Evolutionary conservation across 164 flowering plant species (phyloP).

Genomic region (Liquidambar formosana): DNA sequence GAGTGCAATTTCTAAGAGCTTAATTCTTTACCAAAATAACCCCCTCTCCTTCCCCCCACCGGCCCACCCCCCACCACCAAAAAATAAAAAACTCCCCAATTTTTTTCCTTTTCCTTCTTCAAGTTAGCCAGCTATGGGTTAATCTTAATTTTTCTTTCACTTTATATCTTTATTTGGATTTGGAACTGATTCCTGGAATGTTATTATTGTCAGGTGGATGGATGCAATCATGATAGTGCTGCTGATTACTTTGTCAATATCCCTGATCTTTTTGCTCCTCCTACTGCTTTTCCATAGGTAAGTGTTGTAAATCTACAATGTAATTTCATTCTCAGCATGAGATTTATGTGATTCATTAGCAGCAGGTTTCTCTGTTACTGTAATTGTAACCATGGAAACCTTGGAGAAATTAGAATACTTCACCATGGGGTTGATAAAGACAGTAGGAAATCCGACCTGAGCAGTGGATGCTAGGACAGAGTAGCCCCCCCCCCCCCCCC

Average conservation of each 20-base stretch:
- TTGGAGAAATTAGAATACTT: too few relatives aligned
- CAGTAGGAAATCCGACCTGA: too few relatives aligned
- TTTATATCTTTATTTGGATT: constrained; percentile 3
- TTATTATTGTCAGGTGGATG: constrained; percentile 70
- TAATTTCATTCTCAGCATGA: neutral
- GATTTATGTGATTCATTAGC: neutral
- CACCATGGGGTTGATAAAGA: too few relatives aligned
- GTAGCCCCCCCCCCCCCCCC: too few relatives aligned
- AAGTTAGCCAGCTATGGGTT: neutral
- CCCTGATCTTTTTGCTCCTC: constrained; percentile 65
- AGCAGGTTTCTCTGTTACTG: neutral
- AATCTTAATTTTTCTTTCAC: neutral
- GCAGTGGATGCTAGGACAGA: too few relatives aligned
- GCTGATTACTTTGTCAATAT: constrained; percentile 51
- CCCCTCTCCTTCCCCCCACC: too few relatives aligned
- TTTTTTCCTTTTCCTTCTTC: neutral
- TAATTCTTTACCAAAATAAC: too few relatives aligned
- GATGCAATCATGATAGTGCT: constrained; percentile 64
- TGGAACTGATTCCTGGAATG: neutral
- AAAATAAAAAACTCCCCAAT: too few relatives aligned
- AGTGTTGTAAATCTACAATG: neutral
- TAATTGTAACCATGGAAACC: too few relatives aligned
- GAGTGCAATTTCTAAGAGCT: neutral
- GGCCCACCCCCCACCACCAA: too few relatives aligned
- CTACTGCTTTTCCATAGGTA: constrained; percentile 88